Percentiles rank a stretch among this genome's conserved stretches.
phyloP scores from a whole-genome alignment of 1,284 basidiomycete genomes.

The Caloboletus inedulis region DNA sequence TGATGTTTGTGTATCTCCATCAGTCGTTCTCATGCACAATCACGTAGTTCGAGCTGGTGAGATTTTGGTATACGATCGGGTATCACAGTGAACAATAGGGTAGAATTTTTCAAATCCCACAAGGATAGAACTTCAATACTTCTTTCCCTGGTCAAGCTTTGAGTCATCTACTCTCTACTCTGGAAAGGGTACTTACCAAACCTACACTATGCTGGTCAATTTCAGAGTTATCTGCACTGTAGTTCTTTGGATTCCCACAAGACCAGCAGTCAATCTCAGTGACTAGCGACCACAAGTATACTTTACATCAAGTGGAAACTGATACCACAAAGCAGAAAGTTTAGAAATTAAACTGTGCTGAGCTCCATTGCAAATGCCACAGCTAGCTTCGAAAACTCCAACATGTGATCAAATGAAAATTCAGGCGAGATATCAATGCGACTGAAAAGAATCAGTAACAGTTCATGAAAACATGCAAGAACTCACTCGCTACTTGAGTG shows the following conservation, averaged over 20 bases:
- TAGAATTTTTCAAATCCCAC: too few relatives aligned
- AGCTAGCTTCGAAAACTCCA: constrained; percentile 88
- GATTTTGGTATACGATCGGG: neutral
- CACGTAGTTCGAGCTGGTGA: neutral
- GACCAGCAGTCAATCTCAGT: neutral
- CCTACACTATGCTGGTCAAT: too few relatives aligned
- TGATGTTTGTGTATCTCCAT: neutral
- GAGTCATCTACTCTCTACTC: too few relatives aligned
- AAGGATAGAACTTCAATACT: too few relatives aligned
- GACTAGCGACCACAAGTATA: neutral
- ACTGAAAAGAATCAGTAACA: constrained; percentile 39
- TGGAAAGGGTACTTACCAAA: too few relatives aligned
- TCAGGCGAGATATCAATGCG: constrained; percentile 82
- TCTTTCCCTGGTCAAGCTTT: too few relatives aligned
- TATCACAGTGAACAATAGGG: too few relatives aligned
- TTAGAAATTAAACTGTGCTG: constrained; percentile 39
- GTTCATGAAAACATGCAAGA: constrained; percentile 3
- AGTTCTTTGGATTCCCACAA: neutral
- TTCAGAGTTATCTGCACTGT: too few relatives aligned
- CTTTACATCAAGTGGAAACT: neutral
- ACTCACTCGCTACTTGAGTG: constrained; percentile 78
- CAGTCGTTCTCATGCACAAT: neutral
- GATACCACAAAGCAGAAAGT: neutral
- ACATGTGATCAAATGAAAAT: constrained; percentile 82
- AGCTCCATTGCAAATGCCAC: constrained; percentile 84